Evolutionary conservation across 2,329 filamentous ascomycete species (phyloP).

Genomic region (Ophiosphaerella herpotricha): DNA sequence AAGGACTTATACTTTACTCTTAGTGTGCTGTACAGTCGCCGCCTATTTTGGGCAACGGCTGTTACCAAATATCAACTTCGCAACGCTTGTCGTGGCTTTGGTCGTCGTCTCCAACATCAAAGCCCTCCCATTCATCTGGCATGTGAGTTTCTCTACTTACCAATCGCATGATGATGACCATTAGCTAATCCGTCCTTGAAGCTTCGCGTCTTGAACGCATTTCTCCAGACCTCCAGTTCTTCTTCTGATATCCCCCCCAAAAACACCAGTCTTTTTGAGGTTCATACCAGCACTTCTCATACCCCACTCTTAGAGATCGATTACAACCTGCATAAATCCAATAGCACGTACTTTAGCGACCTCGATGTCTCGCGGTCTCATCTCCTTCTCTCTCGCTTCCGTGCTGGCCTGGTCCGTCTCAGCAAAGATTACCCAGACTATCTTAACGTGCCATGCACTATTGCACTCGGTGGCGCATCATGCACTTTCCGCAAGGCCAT

Average conservation of each 20-base stretch:
- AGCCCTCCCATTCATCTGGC: too few relatives aligned
- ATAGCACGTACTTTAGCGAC: slow-evolving; percentile 85
- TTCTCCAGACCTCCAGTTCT: too few relatives aligned
- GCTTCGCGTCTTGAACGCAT: too few relatives aligned
- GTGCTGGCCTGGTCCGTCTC: slow-evolving; percentile 4
- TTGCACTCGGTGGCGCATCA: slow-evolving; percentile 52
- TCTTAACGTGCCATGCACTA: slow-evolving; percentile 33
- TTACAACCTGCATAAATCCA: slow-evolving; percentile 83
- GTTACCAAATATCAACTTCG: too few relatives aligned
- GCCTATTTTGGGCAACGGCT: too few relatives aligned
- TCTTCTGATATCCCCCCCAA: neutral
- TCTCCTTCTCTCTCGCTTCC: slow-evolving; percentile 62
- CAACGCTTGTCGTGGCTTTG: too few relatives aligned
- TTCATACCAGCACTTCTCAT: slow-evolving; percentile 66
- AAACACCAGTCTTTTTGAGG: slow-evolving; percentile 61
- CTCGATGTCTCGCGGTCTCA: slow-evolving; percentile 80
- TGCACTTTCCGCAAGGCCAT: slow-evolving; percentile 50
- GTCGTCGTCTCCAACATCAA: too few relatives aligned
- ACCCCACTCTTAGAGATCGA: slow-evolving; percentile 77
- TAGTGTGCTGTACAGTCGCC: too few relatives aligned
- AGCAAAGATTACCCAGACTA: neutral
- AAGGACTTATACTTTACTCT: too few relatives aligned
- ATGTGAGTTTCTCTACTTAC: too few relatives aligned
- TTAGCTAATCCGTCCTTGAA: too few relatives aligned
- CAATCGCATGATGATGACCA: too few relatives aligned